Evolutionary conservation across 208 protist genomes (phyloP), one percentile per base, ranked within the genome.

Genomic region (Phytomonas francai): DNA sequence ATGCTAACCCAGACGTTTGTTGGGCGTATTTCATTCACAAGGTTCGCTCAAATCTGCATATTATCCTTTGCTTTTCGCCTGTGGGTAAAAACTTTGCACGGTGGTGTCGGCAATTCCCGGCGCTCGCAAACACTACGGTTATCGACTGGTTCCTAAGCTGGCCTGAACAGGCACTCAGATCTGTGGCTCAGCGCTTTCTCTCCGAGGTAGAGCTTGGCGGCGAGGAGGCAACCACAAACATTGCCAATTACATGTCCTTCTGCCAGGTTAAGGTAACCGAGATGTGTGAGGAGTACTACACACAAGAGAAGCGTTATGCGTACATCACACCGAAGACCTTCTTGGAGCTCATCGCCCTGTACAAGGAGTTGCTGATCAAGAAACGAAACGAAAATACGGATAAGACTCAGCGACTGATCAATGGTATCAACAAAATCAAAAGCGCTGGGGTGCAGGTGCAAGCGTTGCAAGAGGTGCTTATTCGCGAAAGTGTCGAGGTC

Each of bases 301-400:
- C 85, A 31, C 77, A 95, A 59, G 97, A 99, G 76, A 96, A 97
- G 74, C 87, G 98, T 58, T 93, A 97, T 74, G 98, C 97, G 62
- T 99, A 99, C 82, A 99, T 97, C n/a, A 99, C 98, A 33, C 98
- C 98, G 58, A 99, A 99, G 84, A 97, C 89, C 4, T 99, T 99
- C 87, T 83, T 99, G 27, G 98, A 99, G 84, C 89, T 99, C 7
- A 99, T 99, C 77, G 88, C 89, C 33, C 95, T 99, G 61, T 99
- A 99, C 87, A 98, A 98, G 78, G 78, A 85, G 31, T 83, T 99
- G 65, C 84, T 99, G 54, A 69, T 75, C 8, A 91, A 96, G 70
- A 98, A 98, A 81, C 84, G 96, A 19, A 75, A 80, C 61, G 85
- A 97, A 59, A 87, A 98, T 39, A 80, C 74, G n/a, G 88, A 94